Base-by-base conservation (phyloP, 345 rosid genomes). In the Salix caprea region DNA sequence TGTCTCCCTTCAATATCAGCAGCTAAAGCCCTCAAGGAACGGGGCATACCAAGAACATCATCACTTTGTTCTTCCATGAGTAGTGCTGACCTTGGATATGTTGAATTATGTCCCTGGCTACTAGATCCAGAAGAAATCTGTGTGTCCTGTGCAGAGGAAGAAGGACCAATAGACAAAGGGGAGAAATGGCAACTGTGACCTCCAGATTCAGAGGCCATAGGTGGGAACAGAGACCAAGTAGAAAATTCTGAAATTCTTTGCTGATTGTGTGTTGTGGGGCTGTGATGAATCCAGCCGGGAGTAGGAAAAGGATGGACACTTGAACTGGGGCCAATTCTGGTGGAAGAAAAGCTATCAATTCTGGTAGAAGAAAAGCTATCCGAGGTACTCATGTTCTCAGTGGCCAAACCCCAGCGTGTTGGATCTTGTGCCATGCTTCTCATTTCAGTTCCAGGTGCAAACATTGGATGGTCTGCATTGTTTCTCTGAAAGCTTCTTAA, bases 221-320 rank as follows among this genome's bases (percentile, higher is more conserved):
- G 79, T 56, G 92, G 94, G 84, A 90, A 90, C 76, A 92, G 82
- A 78, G 95, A 87, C 95, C 97, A 87, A 54, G 93, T 88, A 78
- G 89, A 78, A 76, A 87, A 77, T 73, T 92, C 97, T 8, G 90
- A 62, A 70, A 78, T 74, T 81, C 90, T 83, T 74, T 83, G 89
- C 54, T 79, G 85, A 87, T 82, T 84, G 71, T 81, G 84, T 21
- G 81, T 14, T 48, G 87, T 42, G 2, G 85, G 74, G 71, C 72
- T 85, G 70, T 84, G 86, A 76, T 90, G 77, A 73, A 86, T 69
- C 93, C 91, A 88, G 26, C 91, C 30, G 54, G 94, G 84, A 77
- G 68, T 30, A 19, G 87, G 85, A 73, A 79, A 82, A 50, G 86
- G 80, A 85, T 82, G 91, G 50, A 79, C 69, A 71, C 81, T 84